A percentile compares a stretch with the other conserved stretches of the same genome.
These are phyloP conservation scores for Cornus controversa DNA, from an alignment of 148 eudicot species.

Conservation along the genomic window DNA sequence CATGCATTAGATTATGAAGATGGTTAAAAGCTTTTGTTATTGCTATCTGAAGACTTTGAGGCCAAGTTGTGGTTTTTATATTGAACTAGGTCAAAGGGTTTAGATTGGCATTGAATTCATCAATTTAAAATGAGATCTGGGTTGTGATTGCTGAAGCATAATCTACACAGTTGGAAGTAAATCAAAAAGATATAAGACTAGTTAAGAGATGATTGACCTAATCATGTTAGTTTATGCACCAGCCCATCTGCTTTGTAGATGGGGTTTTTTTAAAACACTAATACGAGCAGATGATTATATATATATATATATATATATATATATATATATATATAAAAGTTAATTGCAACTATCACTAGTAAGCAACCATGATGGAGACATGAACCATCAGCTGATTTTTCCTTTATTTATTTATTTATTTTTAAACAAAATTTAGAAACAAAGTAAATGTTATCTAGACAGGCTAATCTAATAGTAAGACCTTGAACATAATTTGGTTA, in stretches of 20 bases:
- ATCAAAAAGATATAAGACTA: neutral
- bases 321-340: too few species aligned
- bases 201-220: conserved; percentile 1
- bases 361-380: conserved; percentile 17
- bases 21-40: neutral
- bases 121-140: conserved; percentile 9
- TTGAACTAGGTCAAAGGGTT: conserved; percentile 11
- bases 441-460: neutral
- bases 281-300: neutral
- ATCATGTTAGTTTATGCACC: neutral
- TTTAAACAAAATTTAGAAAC: neutral
- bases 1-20: neutral
- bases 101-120: conserved; percentile 11
- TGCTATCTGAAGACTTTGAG: conserved; percentile 7
- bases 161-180: neutral
- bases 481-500: too few species aligned
- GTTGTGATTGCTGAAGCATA: conserved; percentile 8
- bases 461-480: neutral
- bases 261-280: neutral
- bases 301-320: too few species aligned
- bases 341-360: neutral
- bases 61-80: conserved; percentile 14
- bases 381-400: neutral
- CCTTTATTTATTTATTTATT: neutral
- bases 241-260: neutral